A percentile compares a stretch with the other conserved stretches of the same genome.
These are phyloP conservation scores for Capillidium rhysosporum DNA, from an alignment of 371 early-diverging fungal genomes.

Conservation along the genomic window DNA sequence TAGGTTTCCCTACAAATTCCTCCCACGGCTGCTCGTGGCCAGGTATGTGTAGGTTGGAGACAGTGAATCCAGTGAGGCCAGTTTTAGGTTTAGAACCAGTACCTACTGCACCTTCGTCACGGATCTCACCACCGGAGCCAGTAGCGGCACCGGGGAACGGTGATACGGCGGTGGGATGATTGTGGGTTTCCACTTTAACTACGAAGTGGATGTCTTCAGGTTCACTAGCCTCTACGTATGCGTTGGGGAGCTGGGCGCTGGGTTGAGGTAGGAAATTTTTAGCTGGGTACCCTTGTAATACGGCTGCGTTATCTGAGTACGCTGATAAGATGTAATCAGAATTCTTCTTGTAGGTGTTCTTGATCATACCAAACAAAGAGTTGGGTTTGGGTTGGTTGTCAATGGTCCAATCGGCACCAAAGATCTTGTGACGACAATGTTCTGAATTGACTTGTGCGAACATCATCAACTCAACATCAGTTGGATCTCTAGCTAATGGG, in stretches of 20 bases:
- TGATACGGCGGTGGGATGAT: constrained; percentile 95
- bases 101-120: constrained; percentile 95
- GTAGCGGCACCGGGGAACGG: constrained; percentile 93
- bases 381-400: constrained; percentile 53
- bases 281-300: constrained; percentile 61
- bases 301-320: constrained; percentile 94
- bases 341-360: constrained; percentile 65
- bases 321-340: constrained; percentile 76
- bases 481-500: constrained; percentile 56
- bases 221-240: constrained; percentile 25
- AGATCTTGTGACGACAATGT: constrained; percentile 97
- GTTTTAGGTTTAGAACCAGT: constrained; percentile 85
- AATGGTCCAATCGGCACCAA: constrained; percentile 88
- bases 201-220: constrained; percentile 61
- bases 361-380: constrained; percentile 87
- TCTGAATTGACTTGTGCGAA: constrained; percentile 98
- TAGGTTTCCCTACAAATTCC: constrained; percentile 59
- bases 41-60: constrained; percentile 80
- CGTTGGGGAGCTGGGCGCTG: constrained; percentile 14
- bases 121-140: constrained; percentile 92
- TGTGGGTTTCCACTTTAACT: constrained; percentile 95
- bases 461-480: constrained; percentile 97
- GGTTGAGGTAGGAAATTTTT: constrained; percentile 41
- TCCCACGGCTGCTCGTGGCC: constrained; percentile 87
- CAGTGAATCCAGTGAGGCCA: constrained; percentile 84